Evolutionary conservation across 148 eudicot genomes (phyloP), one percentile per base, ranked within the genome.

Genomic region (Camellia lanceoleosa): DNA sequence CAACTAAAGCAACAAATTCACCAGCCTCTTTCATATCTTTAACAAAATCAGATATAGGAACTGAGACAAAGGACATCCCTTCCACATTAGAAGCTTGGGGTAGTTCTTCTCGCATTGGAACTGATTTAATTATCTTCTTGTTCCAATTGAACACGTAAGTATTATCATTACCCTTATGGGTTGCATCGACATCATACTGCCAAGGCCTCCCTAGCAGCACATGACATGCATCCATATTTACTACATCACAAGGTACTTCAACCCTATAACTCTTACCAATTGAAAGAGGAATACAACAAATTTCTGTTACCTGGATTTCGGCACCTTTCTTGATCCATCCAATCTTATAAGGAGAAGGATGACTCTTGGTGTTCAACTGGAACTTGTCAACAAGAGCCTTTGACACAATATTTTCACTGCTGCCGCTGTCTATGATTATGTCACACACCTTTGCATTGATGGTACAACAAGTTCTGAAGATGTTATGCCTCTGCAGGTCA

Each of bases 291-390:
- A 61, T 61, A 16, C 64, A n/a, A 61, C 64, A 61, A 16, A 61
- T n/a, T 61, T 61, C 23, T 61, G 64, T 61, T 61, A 61, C 23
- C 64, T 61, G 5, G 64, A 61, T 61, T 8, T 61, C 20, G 16
- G 64, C 64, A 61, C 64, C 64, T 9, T 20, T 61, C 64, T 61
- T 61, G 64, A 61, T 61, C 23, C 64, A 61, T 61, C 64, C 64
- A 9, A 61, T 61, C 23, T 61, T 61, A 20, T n/a, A 61, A 61
- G 64, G 64, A 61, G 23, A 61, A 61, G 64, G 64, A 61, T 61
- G 64, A 61, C 7, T 12, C 9, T 61, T 61, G 10, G 64, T 61
- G 20, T 9, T 61, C 64, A 61, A 5, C 19, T 61, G 64, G 16
- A 61, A 61, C 64, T 61, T 61, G 64, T n/a, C 9, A 20, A 61